Evolutionary conservation across 2,329 filamentous ascomycete species (phyloP).

Genomic region (Xylariaceae sp.): DNA sequence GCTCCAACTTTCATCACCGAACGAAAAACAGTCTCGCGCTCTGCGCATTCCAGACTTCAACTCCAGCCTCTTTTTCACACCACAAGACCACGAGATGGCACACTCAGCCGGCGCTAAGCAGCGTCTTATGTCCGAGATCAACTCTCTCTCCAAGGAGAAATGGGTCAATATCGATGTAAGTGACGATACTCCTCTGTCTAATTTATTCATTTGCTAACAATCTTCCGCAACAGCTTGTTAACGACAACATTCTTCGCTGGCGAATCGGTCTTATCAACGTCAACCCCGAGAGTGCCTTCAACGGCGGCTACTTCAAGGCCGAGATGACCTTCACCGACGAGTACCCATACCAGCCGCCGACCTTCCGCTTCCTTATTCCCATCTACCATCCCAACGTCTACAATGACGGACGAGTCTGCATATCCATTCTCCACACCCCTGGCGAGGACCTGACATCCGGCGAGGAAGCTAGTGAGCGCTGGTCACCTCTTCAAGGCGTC

Average conservation of each 20-base stretch:
- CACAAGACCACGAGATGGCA: slow-evolving; percentile 21
- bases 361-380: slow-evolving; percentile 75
- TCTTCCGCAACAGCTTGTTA: slow-evolving; percentile 54
- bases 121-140: slow-evolving; percentile 85
- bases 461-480: slow-evolving; percentile 83
- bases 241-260: slow-evolving; percentile 86
- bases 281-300: slow-evolving; percentile 86
- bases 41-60: too few species aligned
- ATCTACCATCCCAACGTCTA: slow-evolving; percentile 96
- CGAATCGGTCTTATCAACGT: slow-evolving; percentile 84
- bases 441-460: slow-evolving; percentile 92
- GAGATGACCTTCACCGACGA: slow-evolving; percentile 83
- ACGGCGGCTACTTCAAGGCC: slow-evolving; percentile 88
- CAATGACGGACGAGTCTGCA: slow-evolving; percentile 83
- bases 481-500: slow-evolving; percentile 89
- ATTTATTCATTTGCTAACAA: slow-evolving; percentile 2
- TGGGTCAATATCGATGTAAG: slow-evolving; percentile 87
- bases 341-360: slow-evolving; percentile 85
- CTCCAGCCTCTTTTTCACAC: slow-evolving; percentile 1
- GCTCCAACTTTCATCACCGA: too few species aligned
- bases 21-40: too few species aligned
- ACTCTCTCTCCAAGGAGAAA: slow-evolving; percentile 77
- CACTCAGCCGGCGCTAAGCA: slow-evolving; percentile 65
- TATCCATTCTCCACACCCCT: slow-evolving; percentile 90
- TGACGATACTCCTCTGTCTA: slow-evolving; percentile 10